A percentile compares a stretch with the other conserved stretches of the same genome.
These are phyloP conservation scores for Yarrowia keelungensis DNA, from an alignment of 805 yeast genomes.

Conservation along the genomic window DNA sequence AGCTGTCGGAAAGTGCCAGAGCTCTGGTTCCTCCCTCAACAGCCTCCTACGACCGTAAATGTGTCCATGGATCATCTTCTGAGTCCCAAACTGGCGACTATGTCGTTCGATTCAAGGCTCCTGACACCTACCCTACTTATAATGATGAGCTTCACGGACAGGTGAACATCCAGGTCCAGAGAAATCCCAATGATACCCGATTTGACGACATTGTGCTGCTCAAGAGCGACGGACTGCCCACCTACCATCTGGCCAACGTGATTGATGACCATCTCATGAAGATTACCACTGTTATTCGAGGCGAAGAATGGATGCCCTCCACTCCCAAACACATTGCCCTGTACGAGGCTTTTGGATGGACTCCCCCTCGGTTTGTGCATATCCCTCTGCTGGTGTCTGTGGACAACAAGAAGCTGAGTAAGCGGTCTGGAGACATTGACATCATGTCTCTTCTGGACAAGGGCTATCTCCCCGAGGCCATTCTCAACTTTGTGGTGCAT, in stretches of 20 bases:
- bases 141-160: constrained; percentile 79
- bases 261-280: constrained; percentile 93
- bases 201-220: constrained; percentile 88
- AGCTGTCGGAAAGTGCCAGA: constrained; percentile 74
- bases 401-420: constrained; percentile 69
- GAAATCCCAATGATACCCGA: constrained; percentile 70
- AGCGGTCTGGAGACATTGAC: constrained; percentile 83
- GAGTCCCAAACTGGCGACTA: constrained; percentile 48
- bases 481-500: constrained; percentile 83
- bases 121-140: constrained; percentile 70
- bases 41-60: constrained; percentile 88
- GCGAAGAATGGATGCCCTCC: constrained; percentile 97
- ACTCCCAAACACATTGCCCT: constrained; percentile 93
- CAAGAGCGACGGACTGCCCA: constrained; percentile 94
- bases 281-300: constrained; percentile 92
- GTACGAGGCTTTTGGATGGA: constrained; percentile 87
- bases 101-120: constrained; percentile 80
- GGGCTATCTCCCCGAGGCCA: constrained; percentile 87
- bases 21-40: constrained; percentile 84
- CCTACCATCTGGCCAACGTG: constrained; percentile 96
- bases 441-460: constrained; percentile 60
- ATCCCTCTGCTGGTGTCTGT: constrained; percentile 84
- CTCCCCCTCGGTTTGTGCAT: constrained; percentile 81
- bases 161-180: constrained; percentile 79
- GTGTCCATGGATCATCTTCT: constrained; percentile 55